Percentiles rank a stretch among this genome's conserved stretches.
phyloP scores from a whole-genome alignment of 257 asterid species.

The Linaria vulgaris region DNA sequence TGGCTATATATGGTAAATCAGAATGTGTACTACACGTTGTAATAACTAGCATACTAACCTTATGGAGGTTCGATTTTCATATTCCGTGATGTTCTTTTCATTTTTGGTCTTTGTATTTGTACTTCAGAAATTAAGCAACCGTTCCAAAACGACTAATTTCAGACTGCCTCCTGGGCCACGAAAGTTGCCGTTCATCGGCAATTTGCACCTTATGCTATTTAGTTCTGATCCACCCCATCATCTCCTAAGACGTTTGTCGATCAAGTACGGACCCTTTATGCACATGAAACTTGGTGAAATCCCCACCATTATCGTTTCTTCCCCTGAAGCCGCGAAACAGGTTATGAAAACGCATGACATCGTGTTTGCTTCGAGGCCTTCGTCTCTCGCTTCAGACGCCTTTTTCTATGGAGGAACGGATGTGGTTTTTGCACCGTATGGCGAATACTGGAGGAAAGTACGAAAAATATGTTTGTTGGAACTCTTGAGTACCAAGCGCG shows the following conservation, averaged over 20 bases:
- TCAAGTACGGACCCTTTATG: slow-evolving; percentile 34
- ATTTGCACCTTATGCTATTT: slow-evolving; percentile 28
- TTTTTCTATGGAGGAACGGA: slow-evolving; percentile 13
- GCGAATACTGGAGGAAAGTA: slow-evolving; percentile 36
- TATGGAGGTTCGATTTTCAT: no score
- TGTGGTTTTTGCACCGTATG: slow-evolving; percentile 31
- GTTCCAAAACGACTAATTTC: neutral
- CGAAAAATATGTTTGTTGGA: slow-evolving; percentile 28
- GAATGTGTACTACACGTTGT: no score
- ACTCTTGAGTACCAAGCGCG: slow-evolving; percentile 24
- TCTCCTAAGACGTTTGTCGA: slow-evolving; percentile 25
- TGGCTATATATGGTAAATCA: no score
- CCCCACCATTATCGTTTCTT: slow-evolving; percentile 29
- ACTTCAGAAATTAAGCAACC: no score
- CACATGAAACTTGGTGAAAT: slow-evolving; percentile 33
- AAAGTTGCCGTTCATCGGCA: slow-evolving; percentile 31
- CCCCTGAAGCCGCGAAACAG: slow-evolving; percentile 26
- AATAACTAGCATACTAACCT: no score
- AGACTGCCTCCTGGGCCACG: slow-evolving; percentile 34
- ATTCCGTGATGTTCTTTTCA: no score
- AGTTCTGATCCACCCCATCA: slow-evolving; percentile 14
- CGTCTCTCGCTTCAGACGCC: slow-evolving; percentile 17
- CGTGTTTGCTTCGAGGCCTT: slow-evolving; percentile 29
- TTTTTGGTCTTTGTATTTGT: no score
- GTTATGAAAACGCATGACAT: slow-evolving; percentile 33